Conservation (phyloP, 352 stramenopile species). For the Hyaloperonospora arabidopsidis region DNA sequence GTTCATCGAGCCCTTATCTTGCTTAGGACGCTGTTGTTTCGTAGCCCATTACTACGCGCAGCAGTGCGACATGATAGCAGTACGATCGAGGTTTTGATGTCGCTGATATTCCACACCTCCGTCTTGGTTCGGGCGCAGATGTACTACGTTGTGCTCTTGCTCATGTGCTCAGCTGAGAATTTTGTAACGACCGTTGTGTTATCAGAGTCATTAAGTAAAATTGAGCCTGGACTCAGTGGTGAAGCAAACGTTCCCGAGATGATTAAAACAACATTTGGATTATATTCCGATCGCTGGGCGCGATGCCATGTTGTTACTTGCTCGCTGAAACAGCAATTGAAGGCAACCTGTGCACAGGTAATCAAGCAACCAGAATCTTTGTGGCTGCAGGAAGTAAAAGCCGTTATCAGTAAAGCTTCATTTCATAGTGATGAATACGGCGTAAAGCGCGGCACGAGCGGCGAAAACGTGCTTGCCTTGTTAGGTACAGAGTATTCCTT, state of each 20-base stretch:
- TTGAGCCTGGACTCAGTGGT: background rate
- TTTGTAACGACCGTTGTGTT: slow-evolving; percentile 16
- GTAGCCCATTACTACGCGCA: slow-evolving; percentile 30
- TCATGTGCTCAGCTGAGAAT: slow-evolving; percentile 48
- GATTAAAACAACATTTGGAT: slow-evolving; percentile 34
- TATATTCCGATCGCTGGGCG: slow-evolving; percentile 32
- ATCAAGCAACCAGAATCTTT: slow-evolving; percentile 10
- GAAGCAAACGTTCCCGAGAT: slow-evolving; percentile 22
- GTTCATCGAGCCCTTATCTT: slow-evolving; percentile 25
- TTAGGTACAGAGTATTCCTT: slow-evolving; percentile 20
- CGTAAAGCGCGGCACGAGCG: slow-evolving; percentile 1
- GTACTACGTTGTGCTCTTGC: slow-evolving; percentile 52
- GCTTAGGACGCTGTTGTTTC: slow-evolving; percentile 37
- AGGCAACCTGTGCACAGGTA: slow-evolving; percentile 9
- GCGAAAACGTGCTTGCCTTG: background rate
- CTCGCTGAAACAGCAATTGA: slow-evolving; percentile 16
- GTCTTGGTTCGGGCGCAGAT: slow-evolving; percentile 39
- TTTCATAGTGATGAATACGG: slow-evolving; percentile 1
- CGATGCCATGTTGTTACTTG: slow-evolving; percentile 29
- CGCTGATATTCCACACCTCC: slow-evolving; percentile 37
- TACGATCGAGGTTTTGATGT: slow-evolving; percentile 21
- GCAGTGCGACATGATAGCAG: slow-evolving; percentile 22
- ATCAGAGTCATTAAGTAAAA: background rate
- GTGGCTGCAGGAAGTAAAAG: slow-evolving; percentile 21
- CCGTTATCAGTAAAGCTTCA: slow-evolving; percentile 7